Conservation (phyloP, 352 stramenopile species). For the Phytophthora palmivora region DNA sequence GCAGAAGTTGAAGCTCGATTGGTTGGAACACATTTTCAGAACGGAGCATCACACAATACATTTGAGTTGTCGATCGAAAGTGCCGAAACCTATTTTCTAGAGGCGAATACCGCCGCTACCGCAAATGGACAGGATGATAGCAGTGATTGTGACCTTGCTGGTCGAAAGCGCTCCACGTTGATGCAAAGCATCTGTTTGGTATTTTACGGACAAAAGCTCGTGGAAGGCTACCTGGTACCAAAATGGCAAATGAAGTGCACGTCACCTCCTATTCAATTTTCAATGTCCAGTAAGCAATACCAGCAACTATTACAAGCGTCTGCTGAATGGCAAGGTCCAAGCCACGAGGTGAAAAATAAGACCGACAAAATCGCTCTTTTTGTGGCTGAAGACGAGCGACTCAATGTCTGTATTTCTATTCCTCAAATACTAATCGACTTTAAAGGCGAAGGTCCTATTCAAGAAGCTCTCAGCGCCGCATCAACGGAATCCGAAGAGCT, state of each 20-base stretch:
- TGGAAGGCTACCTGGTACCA: constrained; percentile 41
- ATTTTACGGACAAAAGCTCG: constrained; percentile 67
- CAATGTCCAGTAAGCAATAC: constrained; percentile 70
- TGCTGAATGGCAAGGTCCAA: constrained; percentile 51
- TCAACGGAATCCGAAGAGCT: constrained; percentile 13
- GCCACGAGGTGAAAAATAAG: not conserved
- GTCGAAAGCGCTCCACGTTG: constrained; percentile 64
- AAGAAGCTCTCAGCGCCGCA: constrained; percentile 16
- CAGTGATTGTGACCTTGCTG: not conserved
- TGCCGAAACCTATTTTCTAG: constrained; percentile 70
- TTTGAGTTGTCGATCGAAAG: constrained; percentile 67
- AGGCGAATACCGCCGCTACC: constrained; percentile 27
- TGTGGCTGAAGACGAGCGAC: constrained; percentile 64
- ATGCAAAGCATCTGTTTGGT: constrained; percentile 66
- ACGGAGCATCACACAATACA: constrained; percentile 50
- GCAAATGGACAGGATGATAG: not conserved
- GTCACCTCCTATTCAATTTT: constrained; percentile 77
- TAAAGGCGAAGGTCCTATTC: constrained; percentile 48
- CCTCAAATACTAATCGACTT: constrained; percentile 72
- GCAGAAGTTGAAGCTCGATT: constrained; percentile 71
- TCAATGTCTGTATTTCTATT: constrained; percentile 70
- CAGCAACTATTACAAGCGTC: constrained; percentile 71
- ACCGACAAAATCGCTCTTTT: constrained; percentile 37
- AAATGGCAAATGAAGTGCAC: constrained; percentile 74
- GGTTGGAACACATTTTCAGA: constrained; percentile 61